Base-by-base conservation (phyloP, 805 yeast genomes). In the Alloascoidea africana region DNA sequence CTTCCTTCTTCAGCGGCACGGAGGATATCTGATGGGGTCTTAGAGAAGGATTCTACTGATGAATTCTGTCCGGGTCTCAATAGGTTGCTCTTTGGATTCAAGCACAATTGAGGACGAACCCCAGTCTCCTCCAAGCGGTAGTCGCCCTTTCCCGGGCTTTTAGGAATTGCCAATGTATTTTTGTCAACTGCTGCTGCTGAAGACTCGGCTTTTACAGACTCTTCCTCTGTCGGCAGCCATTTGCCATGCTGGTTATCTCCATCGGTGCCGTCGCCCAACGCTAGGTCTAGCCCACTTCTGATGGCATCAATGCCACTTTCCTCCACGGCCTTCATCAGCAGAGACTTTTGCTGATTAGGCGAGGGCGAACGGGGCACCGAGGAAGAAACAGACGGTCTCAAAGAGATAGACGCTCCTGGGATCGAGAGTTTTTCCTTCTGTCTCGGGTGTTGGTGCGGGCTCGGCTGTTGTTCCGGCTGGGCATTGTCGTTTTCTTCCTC, bases 401-500 rank as follows among this genome's bases (percentile, higher is more conserved):
- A 23, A n/a, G 30, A 23, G 30, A 23, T 23, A n/a, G n/a, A 23
- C n/a, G 13, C n/a, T 23, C 30, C 30, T 23, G 30, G n/a, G 30
- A 23, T 8, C 30, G 30, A n/a, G 30, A 23, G 30, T 8, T 8
- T 23, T n/a, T 23, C 13, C 8, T 8, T 23, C 30, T 23, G n/a
- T n/a, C 30, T n/a, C 30, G 30, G n/a, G 30, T 8, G n/a, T n/a
- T 23, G 8, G 8, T n/a, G n/a, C n/a, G n/a, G n/a, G n/a, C n/a
- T 23, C 30, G 30, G 30, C 13, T 8, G 30, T 8, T 23, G n/a
- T n/a, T 23, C 30, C 30, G n/a, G 30, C 59, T 41, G 16, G 72
- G 70, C 6, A 30, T 14, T 16, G 30, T 23, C 30, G 8, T 8
- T 8, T 8, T 23, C n/a, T 23, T 23, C 30, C n/a, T 23, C 30